Evolutionary conservation across 129 eudicot genomes (phyloP), one percentile per base, ranked within the genome.

Genomic region (Kitagawia praeruptora): DNA sequence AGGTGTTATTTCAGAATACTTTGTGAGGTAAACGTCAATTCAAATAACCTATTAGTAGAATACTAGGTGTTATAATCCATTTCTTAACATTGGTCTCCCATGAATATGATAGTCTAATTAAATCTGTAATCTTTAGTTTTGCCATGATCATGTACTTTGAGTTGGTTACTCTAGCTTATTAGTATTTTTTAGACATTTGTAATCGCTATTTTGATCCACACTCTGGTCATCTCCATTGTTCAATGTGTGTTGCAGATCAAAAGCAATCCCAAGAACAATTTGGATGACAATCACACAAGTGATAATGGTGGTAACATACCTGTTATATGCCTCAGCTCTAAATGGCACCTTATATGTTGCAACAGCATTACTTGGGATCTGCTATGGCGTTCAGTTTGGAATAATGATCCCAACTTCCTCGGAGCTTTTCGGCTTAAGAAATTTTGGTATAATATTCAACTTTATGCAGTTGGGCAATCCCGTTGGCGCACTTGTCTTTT

Each of bases 381-480:
- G 97, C 80, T 95, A 77, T 27, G 99, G 99, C 21, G 87, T 89
- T 81, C 99, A 95, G 84, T 86, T 89, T 75, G 92, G 90, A 42
- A 85, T 95, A 48, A 90, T 95, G 97, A 87, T 95, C 74, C 99
- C 99, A 41, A 95, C 99, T 27, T 88, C 93, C 27, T 95, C 99
- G 2, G 99, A 95, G 84, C 91, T 95, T 61, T 95, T 95, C 27
- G 99, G 99, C 3, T 70, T 95, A 81, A 95, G 82, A 41, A 84
- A 92, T 78, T 92, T 95, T 56, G 99, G 99, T 45, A 70, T 95
- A 47, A 90, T 95, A 12, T 92, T 83, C 86, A 95, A 95, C 85
- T 95, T 95, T 79, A 95, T 95, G 93, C 89, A 83, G 78, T 78
- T 95, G 18, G 97, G 99, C 37, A 92, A 92, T 81, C 98, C 99